Percentiles rank a stretch among this genome's conserved stretches.
Conservation (phyloP, 768 basidiomycete species). For the Russula abietina region DNA sequence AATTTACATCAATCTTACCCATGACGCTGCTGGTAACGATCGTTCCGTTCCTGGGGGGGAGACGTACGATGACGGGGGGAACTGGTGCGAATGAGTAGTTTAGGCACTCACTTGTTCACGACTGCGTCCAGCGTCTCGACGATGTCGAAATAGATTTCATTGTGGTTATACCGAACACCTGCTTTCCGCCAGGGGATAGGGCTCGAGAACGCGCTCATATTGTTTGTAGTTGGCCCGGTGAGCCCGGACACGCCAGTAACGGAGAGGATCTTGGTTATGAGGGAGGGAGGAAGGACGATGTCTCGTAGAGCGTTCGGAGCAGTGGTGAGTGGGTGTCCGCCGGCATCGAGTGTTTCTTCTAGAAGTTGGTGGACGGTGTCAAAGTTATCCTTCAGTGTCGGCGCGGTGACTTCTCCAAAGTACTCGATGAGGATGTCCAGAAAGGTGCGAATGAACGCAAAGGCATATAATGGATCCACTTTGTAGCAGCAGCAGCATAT, state of each 20-base stretch:
- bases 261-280: slow-evolving; percentile 49
- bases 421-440: slow-evolving; percentile 80
- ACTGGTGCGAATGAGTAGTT: not conserved
- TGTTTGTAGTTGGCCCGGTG: slow-evolving; percentile 28
- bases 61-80: not conserved
- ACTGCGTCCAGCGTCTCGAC: slow-evolving; percentile 74
- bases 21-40: slow-evolving; percentile 61
- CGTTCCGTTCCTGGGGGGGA: slow-evolving; percentile 53
- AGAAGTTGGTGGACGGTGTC: slow-evolving; percentile 95
- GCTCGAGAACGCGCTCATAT: slow-evolving; percentile 60
- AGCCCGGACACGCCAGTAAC: slow-evolving; percentile 44
- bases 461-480: slow-evolving; percentile 89
- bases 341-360: slow-evolving; percentile 92
- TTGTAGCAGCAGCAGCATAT: not conserved
- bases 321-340: slow-evolving; percentile 88
- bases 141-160: slow-evolving; percentile 92
- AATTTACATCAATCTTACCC: slow-evolving; percentile 74
- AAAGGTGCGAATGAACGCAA: slow-evolving; percentile 84
- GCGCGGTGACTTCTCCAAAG: slow-evolving; percentile 76
- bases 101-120: slow-evolving; percentile 60
- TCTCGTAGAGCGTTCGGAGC: slow-evolving; percentile 86
- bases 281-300: slow-evolving; percentile 87
- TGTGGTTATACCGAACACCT: slow-evolving; percentile 74
- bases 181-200: slow-evolving; percentile 92
- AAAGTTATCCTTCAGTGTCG: slow-evolving; percentile 83